Percentiles rank a stretch among this genome's conserved stretches.
Conservation (phyloP, 2,329 filamentous ascomycete genomes). For the Fusarium oligoseptatum region DNA sequence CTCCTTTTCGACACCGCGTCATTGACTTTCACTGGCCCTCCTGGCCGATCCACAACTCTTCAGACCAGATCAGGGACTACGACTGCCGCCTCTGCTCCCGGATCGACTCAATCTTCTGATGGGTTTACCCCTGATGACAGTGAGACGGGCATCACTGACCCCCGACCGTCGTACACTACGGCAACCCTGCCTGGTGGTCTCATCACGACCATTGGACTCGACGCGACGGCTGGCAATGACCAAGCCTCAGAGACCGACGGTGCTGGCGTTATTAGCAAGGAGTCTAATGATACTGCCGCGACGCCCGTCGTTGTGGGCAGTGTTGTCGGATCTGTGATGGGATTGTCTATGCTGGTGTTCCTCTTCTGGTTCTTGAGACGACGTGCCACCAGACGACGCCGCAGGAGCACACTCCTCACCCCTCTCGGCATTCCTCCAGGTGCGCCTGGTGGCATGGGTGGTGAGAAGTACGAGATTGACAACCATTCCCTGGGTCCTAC, state of each 20-base stretch:
- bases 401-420: constrained; percentile 64
- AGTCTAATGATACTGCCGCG: constrained; percentile 27
- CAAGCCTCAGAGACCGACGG: constrained; percentile 33
- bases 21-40: constrained; percentile 34
- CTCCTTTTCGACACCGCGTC: constrained; percentile 37
- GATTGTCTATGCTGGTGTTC: constrained; percentile 58
- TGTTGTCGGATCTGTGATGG: constrained; percentile 63
- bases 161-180: constrained; percentile 33
- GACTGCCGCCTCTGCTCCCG: constrained; percentile 29
- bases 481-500: constrained; percentile 65
- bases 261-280: constrained; percentile 23
- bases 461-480: constrained; percentile 51
- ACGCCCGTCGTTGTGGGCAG: constrained; percentile 62
- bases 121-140: constrained; percentile 16
- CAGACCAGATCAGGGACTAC: constrained; percentile 33
- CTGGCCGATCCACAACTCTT: constrained; percentile 34
- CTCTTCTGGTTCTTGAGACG: constrained; percentile 65
- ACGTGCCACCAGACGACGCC: constrained; percentile 53
- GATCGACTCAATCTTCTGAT: constrained; percentile 35
- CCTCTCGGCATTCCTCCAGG: constrained; percentile 56
- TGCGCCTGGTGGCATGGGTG: constrained; percentile 3
- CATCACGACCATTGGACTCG: constrained; percentile 38
- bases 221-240: constrained; percentile 38
- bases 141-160: constrained; percentile 32
- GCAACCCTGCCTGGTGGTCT: constrained; percentile 37